Conservation (phyloP, 805 yeast genomes). For the Tetrapisispora namnaoensis region DNA sequence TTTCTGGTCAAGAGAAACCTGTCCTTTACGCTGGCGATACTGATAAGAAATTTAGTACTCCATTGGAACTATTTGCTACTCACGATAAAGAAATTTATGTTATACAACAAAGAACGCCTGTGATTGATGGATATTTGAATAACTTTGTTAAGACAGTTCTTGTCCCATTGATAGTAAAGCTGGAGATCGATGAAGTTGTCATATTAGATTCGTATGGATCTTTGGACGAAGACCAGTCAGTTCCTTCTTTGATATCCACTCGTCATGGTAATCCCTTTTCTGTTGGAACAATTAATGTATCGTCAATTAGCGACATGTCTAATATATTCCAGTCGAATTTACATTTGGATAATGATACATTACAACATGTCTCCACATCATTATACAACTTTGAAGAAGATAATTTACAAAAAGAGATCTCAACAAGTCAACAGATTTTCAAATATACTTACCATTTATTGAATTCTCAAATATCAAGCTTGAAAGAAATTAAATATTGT, state of each 20-base stretch:
- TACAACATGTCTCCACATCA: constrained; percentile 12
- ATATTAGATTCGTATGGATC: constrained; percentile 68
- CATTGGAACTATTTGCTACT: constrained; percentile 54
- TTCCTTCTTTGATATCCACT: not conserved
- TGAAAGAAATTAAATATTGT: constrained; percentile 31
- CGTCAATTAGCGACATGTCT: constrained; percentile 16
- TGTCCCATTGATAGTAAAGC: constrained; percentile 37
- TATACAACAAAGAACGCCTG: constrained; percentile 79
- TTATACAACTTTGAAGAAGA: constrained; percentile 15
- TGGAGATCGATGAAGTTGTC: constrained; percentile 37
- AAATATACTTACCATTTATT: constrained; percentile 23
- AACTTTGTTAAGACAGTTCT: constrained; percentile 44
- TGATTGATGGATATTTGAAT: constrained; percentile 51
- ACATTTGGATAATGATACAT: constrained; percentile 10
- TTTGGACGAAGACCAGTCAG: constrained; percentile 14
- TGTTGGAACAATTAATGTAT: constrained; percentile 17
- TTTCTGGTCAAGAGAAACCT: constrained; percentile 10
- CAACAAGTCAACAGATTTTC: constrained; percentile 22
- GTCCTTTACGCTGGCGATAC: constrained; percentile 8
- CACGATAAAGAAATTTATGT: constrained; percentile 37
- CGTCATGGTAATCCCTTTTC: constrained; percentile 10
- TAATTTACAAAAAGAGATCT: constrained; percentile 22
- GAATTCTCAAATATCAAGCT: constrained; percentile 5
- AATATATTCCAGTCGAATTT: constrained; percentile 15
- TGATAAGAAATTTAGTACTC: constrained; percentile 37